phyloP scores from a whole-genome alignment of 2,329 filamentous ascomycete genomes.

The Xylaria multiplex region DNA sequence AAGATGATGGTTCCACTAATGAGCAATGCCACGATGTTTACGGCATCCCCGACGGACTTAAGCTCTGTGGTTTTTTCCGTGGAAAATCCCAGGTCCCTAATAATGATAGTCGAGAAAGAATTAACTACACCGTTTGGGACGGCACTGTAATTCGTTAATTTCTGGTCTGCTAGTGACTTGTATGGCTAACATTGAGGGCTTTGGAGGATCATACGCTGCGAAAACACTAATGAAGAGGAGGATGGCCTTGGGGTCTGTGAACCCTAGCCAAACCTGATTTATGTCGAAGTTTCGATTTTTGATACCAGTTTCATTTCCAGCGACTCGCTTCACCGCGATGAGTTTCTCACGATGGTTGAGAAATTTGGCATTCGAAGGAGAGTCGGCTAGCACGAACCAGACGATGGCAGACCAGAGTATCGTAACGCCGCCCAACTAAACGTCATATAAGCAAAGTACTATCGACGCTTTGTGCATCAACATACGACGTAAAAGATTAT shows the following conservation, averaged over 20 bases:
- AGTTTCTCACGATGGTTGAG: conserved; percentile 46
- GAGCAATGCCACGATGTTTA: conserved; percentile 52
- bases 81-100: conserved; percentile 49
- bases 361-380: conserved; percentile 48
- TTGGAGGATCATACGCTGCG: conserved; percentile 24
- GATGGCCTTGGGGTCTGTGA: conserved; percentile 48
- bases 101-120: conserved; percentile 51
- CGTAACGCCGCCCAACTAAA: conserved; percentile 48
- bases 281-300: conserved; percentile 50
- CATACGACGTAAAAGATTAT: conserved; percentile 49
- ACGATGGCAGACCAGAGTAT: conserved; percentile 49
- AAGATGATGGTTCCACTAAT: conserved; percentile 46
- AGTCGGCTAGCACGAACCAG: conserved; percentile 48
- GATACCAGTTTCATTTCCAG: conserved; percentile 50
- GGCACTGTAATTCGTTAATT: conserved; percentile 16
- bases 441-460: background rate
- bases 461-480: background rate
- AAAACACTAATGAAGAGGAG: conserved; percentile 43
- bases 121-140: conserved; percentile 51
- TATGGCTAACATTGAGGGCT: too few relatives aligned
- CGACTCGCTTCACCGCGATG: conserved; percentile 48
- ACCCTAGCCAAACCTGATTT: conserved; percentile 44
- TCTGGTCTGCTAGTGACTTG: background rate
- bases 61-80: conserved; percentile 50
- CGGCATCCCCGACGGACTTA: conserved; percentile 52